A percentile compares a stretch with the other conserved stretches of the same genome.
These are phyloP conservation scores for Septoria linicola DNA, from an alignment of 2,329 filamentous ascomycete genomes.

Conservation along the genomic window DNA sequence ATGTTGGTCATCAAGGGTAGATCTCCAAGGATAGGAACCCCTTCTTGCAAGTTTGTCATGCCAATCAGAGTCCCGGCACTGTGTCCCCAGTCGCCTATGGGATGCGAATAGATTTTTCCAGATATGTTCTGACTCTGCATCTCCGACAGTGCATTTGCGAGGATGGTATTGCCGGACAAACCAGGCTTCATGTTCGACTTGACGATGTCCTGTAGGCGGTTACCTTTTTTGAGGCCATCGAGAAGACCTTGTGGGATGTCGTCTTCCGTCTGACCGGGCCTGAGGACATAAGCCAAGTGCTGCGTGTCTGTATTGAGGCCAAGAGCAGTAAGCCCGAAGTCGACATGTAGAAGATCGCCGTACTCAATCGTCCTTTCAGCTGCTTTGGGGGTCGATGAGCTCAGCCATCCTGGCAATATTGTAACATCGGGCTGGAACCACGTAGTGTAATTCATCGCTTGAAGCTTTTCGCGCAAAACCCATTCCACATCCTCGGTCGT, in stretches of 20 bases:
- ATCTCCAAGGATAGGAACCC: constrained; percentile 25
- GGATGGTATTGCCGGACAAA: constrained; percentile 21
- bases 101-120: constrained; percentile 25
- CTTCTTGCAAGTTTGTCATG: constrained; percentile 27
- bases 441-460: constrained; percentile 24
- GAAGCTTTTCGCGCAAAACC: constrained; percentile 27
- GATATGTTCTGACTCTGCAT: constrained; percentile 16
- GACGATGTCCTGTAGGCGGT: constrained; percentile 27
- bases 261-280: constrained; percentile 7
- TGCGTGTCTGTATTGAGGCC: constrained; percentile 28
- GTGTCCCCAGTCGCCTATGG: constrained; percentile 29
- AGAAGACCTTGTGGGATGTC: constrained; percentile 21
- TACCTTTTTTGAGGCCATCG: constrained; percentile 20
- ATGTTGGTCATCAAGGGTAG: constrained; percentile 21
- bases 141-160: constrained; percentile 10
- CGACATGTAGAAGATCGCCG: constrained; percentile 26
- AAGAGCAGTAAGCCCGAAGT: constrained; percentile 26
- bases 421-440: constrained; percentile 27
- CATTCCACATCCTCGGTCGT: constrained; percentile 26
- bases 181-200: constrained; percentile 19
- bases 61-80: constrained; percentile 24
- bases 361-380: constrained; percentile 18
- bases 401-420: constrained; percentile 11
- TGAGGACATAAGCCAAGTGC: constrained; percentile 27
- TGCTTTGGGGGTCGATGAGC: neutral